These are phyloP conservation scores for Millerozyma acaciae DNA, from an alignment of 805 yeast species.

Conservation along the genomic window DNA sequence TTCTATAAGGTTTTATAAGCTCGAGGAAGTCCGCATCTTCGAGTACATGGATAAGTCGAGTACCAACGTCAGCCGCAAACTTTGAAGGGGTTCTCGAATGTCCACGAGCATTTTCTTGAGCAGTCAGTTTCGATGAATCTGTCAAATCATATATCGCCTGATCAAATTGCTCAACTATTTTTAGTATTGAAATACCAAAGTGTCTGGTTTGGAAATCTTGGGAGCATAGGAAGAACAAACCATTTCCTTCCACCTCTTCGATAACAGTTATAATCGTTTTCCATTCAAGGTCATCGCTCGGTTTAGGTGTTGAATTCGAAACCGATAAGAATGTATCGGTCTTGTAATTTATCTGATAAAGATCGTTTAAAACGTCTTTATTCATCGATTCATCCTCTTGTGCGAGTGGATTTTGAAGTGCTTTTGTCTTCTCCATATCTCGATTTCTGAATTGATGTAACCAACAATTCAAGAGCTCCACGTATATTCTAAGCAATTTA, in stretches of 20 bases:
- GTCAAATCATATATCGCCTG: slow-evolving; percentile 62
- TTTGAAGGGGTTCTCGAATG: slow-evolving; percentile 63
- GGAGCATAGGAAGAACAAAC: slow-evolving; percentile 84
- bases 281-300: slow-evolving; percentile 65
- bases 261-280: slow-evolving; percentile 78
- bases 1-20: slow-evolving; percentile 49
- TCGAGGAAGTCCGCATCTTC: slow-evolving; percentile 67
- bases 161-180: slow-evolving; percentile 83
- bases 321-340: slow-evolving; percentile 30
- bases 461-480: slow-evolving; percentile 82
- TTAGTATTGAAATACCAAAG: slow-evolving; percentile 69
- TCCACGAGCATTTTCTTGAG: slow-evolving; percentile 11
- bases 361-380: slow-evolving; percentile 36
- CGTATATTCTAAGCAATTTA: slow-evolving; percentile 61
- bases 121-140: slow-evolving; percentile 15
- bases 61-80: slow-evolving; percentile 75
- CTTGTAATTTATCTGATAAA: slow-evolving; percentile 43
- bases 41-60: slow-evolving; percentile 70
- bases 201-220: slow-evolving; percentile 75
- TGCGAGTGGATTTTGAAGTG: slow-evolving; percentile 21
- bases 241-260: slow-evolving; percentile 96
- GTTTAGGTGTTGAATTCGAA: slow-evolving; percentile 16
- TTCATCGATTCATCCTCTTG: slow-evolving; percentile 35
- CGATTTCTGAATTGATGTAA: slow-evolving; percentile 53
- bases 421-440: slow-evolving; percentile 11